These are phyloP conservation scores for Trichoderma lentiforme DNA, from an alignment of 2,329 filamentous ascomycete genomes.

Conservation along the genomic window DNA sequence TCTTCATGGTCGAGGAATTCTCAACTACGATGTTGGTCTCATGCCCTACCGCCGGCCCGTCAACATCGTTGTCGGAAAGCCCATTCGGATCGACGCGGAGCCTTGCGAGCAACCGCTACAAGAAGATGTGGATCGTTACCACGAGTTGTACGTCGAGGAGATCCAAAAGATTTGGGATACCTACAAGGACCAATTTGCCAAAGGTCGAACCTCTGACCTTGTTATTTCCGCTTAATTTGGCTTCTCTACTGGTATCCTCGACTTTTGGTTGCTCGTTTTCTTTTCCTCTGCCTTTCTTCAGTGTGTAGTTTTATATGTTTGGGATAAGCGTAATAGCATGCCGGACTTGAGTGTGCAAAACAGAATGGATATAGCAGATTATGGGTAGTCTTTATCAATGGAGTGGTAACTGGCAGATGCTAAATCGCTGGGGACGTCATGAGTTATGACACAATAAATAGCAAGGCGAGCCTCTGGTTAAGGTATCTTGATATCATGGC, in stretches of 20 bases:
- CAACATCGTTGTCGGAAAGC: constrained; percentile 84
- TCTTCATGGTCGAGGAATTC: constrained; percentile 85
- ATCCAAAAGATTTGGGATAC: constrained; percentile 69
- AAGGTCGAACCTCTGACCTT: constrained; percentile 60
- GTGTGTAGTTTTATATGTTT: background rate
- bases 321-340: background rate
- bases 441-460: background rate
- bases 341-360: background rate
- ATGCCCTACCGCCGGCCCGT: constrained; percentile 89
- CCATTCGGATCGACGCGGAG: constrained; percentile 65
- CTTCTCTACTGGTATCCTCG: background rate
- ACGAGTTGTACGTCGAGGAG: constrained; percentile 74
- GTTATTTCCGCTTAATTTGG: background rate
- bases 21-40: constrained; percentile 95
- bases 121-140: constrained; percentile 75
- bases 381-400: background rate
- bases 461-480: background rate
- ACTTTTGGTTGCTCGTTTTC: background rate
- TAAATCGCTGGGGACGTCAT: background rate
- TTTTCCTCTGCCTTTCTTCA: background rate
- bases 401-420: background rate
- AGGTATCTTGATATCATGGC: background rate
- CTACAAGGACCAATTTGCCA: constrained; percentile 74
- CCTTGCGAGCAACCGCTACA: constrained; percentile 61
- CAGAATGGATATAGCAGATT: background rate